Evolutionary conservation across 495 filamentous ascomycete species (phyloP).

Genomic region (Penicillium silybi): DNA sequence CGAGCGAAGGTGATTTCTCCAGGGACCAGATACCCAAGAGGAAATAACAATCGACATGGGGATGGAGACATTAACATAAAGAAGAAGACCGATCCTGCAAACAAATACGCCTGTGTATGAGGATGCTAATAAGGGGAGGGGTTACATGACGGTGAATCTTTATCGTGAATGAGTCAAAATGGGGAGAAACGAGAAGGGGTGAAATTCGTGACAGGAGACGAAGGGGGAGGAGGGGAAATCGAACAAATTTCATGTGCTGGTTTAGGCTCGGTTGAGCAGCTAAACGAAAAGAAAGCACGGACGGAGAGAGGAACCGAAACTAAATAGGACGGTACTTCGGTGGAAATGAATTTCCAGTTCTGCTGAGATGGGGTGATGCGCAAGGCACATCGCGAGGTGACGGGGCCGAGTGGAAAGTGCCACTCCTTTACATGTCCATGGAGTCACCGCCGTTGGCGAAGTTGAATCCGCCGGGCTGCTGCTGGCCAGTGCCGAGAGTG

Average conservation of each 20-base stretch:
- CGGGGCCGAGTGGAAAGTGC: background rate
- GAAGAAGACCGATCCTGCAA: constrained; percentile 32
- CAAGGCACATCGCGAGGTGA: background rate
- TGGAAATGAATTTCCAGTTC: background rate
- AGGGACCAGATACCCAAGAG: constrained; percentile 11
- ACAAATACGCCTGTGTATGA: constrained; percentile 47
- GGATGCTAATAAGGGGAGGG: constrained; percentile 38
- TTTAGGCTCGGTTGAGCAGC: background rate
- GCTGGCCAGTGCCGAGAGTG: constrained; percentile 73
- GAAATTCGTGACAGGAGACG: constrained; percentile 11
- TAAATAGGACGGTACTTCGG: background rate
- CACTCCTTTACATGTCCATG: constrained; percentile 89
- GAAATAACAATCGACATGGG: constrained; percentile 9
- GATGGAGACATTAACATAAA: constrained; percentile 28
- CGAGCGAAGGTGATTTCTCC: constrained; percentile 9
- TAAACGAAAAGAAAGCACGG: background rate
- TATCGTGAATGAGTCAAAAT: constrained; percentile 42
- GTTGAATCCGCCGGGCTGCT: constrained; percentile 81
- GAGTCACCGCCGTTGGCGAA: constrained; percentile 86
- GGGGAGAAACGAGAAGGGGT: constrained; percentile 14
- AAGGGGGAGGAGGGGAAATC: constrained; percentile 15
- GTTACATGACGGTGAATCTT: constrained; percentile 61
- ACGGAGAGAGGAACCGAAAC: background rate
- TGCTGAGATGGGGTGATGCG: background rate
- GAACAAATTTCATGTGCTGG: background rate